Evolutionary conservation across 2,329 filamentous ascomycete genomes (phyloP).

Genomic region (Aureobasidium musti): DNA sequence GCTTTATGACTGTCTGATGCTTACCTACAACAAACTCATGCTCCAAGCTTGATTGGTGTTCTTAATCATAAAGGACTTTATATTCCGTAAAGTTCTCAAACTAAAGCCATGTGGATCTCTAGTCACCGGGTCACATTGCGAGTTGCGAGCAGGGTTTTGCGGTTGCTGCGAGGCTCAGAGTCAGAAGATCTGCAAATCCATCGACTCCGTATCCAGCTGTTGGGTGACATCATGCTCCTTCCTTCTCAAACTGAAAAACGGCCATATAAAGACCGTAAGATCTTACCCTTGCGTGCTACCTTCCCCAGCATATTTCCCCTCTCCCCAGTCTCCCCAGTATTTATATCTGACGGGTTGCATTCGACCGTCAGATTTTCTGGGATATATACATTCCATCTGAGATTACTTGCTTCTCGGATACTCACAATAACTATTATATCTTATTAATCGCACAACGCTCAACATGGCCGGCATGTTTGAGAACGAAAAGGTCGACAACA

Average conservation of each 20-base stretch:
- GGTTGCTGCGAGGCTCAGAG: neutral
- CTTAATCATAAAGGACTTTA: neutral
- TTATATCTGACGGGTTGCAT: constrained; percentile 4
- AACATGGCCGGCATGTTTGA: constrained; percentile 21
- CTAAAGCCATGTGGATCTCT: constrained; percentile 12
- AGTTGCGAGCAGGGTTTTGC: neutral
- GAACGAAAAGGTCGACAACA: constrained; percentile 27
- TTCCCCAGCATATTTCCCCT: neutral
- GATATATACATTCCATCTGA: neutral
- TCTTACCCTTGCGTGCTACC: neutral
- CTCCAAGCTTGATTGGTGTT: neutral
- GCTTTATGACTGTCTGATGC: no score
- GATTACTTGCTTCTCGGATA: neutral
- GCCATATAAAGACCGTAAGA: constrained; percentile 6
- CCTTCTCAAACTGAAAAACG: neutral
- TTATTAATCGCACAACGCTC: neutral
- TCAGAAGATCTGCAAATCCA: constrained; percentile 6
- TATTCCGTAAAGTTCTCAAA: constrained; percentile 10
- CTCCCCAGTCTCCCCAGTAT: constrained; percentile 13
- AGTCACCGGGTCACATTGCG: neutral
- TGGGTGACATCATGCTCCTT: constrained; percentile 20
- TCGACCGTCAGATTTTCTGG: neutral
- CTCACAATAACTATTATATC: neutral
- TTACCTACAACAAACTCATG: neutral
- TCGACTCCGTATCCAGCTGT: constrained; percentile 1